A percentile compares a stretch with the other conserved stretches of the same genome.
Conservation (phyloP, 2,329 filamentous ascomycete genomes). For the Calonectria montana region DNA sequence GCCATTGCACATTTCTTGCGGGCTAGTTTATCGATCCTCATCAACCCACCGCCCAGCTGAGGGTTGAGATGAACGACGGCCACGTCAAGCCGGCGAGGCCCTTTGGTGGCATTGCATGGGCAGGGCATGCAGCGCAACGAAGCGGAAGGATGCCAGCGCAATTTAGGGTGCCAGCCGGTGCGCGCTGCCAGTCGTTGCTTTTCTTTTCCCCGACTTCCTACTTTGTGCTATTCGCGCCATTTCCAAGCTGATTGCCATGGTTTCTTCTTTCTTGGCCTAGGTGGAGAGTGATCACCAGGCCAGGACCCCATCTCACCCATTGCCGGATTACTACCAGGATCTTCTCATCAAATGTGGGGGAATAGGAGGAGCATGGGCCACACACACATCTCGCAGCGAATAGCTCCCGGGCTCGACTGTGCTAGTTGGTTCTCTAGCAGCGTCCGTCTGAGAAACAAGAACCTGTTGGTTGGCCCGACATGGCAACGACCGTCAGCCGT, state of each 20-base stretch:
- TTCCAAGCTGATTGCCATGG: slow-evolving; percentile 3
- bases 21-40: slow-evolving; percentile 17
- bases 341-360: slow-evolving; percentile 7
- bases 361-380: slow-evolving; percentile 1
- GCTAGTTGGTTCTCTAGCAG: neutral
- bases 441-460: slow-evolving; percentile 5
- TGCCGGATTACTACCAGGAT: slow-evolving; percentile 10
- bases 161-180: slow-evolving; percentile 12
- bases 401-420: neutral
- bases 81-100: slow-evolving; percentile 20
- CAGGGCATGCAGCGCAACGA: slow-evolving; percentile 5
- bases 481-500: neutral
- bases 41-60: slow-evolving; percentile 6
- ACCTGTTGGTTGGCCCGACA: slow-evolving; percentile 6
- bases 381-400: neutral
- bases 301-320: slow-evolving; percentile 5
- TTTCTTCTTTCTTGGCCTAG: slow-evolving; percentile 11
- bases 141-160: slow-evolving; percentile 13
- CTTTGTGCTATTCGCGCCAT: slow-evolving; percentile 4
- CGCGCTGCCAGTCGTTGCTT: neutral
- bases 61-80: slow-evolving; percentile 18
- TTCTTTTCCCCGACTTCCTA: neutral
- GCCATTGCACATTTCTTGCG: neutral
- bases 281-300: slow-evolving; percentile 20
- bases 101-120: neutral